phyloP scores from a whole-genome alignment of 495 filamentous ascomycete species.

The Aspergillus steynii region DNA sequence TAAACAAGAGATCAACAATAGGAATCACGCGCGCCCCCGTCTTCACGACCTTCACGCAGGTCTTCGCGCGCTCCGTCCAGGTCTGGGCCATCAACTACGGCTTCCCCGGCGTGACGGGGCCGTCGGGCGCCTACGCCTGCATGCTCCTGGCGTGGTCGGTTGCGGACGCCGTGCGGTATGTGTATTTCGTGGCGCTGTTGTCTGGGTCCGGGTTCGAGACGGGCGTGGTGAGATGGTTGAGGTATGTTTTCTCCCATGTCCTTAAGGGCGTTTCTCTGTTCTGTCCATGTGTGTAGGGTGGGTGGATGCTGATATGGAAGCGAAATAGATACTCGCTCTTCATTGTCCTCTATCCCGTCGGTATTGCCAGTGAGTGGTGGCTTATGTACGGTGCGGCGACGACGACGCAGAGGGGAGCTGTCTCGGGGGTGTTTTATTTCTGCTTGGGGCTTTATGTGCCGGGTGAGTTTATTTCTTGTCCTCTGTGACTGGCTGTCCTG shows the following conservation, averaged over 20 bases:
- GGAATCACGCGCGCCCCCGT: slow-evolving; percentile 54
- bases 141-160: slow-evolving; percentile 57
- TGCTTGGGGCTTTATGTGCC: slow-evolving; percentile 68
- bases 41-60: slow-evolving; percentile 54
- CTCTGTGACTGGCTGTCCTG: too few relatives aligned
- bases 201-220: slow-evolving; percentile 29
- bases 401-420: slow-evolving; percentile 21
- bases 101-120: slow-evolving; percentile 37
- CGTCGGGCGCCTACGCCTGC: slow-evolving; percentile 35
- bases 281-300: background rate
- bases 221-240: slow-evolving; percentile 40
- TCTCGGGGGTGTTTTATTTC: slow-evolving; percentile 33
- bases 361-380: slow-evolving; percentile 52
- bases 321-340: slow-evolving; percentile 52
- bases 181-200: slow-evolving; percentile 48
- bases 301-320: background rate
- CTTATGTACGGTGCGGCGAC: slow-evolving; percentile 43
- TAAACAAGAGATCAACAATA: slow-evolving; percentile 11
- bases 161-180: slow-evolving; percentile 53
- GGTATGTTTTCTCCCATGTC: slow-evolving; percentile 21
- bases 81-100: slow-evolving; percentile 50
- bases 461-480: slow-evolving; percentile 49
- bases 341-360: slow-evolving; percentile 54
- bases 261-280: background rate
- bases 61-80: slow-evolving; percentile 53